Base-by-base conservation (phyloP, 2,329 filamentous ascomycete genomes). In the Nemania sp. region DNA sequence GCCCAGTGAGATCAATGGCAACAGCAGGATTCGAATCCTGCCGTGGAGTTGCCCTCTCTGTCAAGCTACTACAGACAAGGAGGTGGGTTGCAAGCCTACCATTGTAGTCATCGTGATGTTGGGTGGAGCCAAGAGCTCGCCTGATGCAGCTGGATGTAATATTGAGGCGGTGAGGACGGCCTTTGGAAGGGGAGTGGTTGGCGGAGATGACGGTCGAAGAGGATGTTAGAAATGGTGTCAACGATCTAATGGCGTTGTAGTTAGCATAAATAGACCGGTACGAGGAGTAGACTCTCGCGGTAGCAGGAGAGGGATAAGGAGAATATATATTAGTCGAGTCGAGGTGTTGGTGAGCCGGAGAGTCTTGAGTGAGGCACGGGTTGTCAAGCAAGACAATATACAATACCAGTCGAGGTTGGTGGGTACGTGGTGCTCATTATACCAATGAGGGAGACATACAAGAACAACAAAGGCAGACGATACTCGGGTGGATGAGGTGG, bases 101-200 rank as follows among this genome's bases (percentile, higher is more conserved):
- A 74, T 74, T n/a, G 72, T 74, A 54, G 72, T 74, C 72, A 74
- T 74, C 48, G 54, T 72, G 68, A 62, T 57, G 62, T 57, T 59
- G 56, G 51, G 45, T 53, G 60, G 62, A 66, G 70, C 68, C 66
- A 48, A 51, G 17, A 54, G 57, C 59, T 59, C 52, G 54, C 59
- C 46, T 29, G 29, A 47, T 12, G 25, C 40, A 57, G 47, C n/a
- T 37, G 29, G n/a, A 13, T 34, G 7, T 45, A 29, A 29, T 48
- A 45, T 47, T 13, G 17, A 54, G 52, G 61, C 48, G 54, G 45
- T 53, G 57, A 45, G 39, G 29, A 45, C 49, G 42, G 25, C 46
- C 32, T 54, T 53, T 39, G 32, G 20, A 49, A 15, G 17, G 46
- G 20, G n/a, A n/a, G 49, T 15, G 20, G 7, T 34, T 52, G 43